Percentiles rank a stretch among this genome's conserved stretches.
phyloP scores from a whole-genome alignment of 495 filamentous ascomycete genomes.

The Xylaria sp. region DNA sequence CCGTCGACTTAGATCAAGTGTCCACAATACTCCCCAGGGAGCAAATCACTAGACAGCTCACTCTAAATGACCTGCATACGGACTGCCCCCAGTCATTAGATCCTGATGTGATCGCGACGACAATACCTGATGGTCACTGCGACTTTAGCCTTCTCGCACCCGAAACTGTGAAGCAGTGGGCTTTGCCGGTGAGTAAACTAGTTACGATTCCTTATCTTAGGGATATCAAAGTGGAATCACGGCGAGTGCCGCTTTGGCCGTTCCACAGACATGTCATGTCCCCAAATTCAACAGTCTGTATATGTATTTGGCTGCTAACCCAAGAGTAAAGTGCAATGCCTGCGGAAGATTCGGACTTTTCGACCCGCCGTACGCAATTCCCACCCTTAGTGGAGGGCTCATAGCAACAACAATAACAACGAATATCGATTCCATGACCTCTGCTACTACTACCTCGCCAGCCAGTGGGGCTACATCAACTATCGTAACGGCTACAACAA shows the following conservation, averaged over 20 bases:
- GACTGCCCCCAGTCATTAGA: conserved; percentile 37
- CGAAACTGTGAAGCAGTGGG: conserved; percentile 35
- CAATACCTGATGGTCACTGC: conserved; percentile 34
- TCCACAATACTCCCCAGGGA: conserved; percentile 35
- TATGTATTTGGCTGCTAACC: neutral
- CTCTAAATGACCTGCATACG: conserved; percentile 41
- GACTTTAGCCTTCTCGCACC: conserved; percentile 42
- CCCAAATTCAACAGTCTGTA: neutral
- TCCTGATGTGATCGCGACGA: conserved; percentile 38
- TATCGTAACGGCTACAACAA: conserved; percentile 3
- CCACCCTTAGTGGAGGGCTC: conserved; percentile 34
- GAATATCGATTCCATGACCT: conserved; percentile 8
- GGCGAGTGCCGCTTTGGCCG: neutral
- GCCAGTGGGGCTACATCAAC: conserved; percentile 16
- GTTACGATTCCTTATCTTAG: neutral
- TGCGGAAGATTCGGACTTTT: conserved; percentile 43
- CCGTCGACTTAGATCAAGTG: conserved; percentile 37
- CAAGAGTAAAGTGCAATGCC: conserved; percentile 33
- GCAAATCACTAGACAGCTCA: conserved; percentile 38
- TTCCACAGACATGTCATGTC: neutral
- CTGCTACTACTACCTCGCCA: conserved; percentile 18
- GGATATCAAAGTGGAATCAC: neutral
- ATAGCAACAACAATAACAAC: conserved; percentile 28
- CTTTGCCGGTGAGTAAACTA: conserved; percentile 30
- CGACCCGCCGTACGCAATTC: conserved; percentile 44